phyloP scores from a whole-genome alignment of 2,329 filamentous ascomycete genomes.

The Fusarium duplospermum region DNA sequence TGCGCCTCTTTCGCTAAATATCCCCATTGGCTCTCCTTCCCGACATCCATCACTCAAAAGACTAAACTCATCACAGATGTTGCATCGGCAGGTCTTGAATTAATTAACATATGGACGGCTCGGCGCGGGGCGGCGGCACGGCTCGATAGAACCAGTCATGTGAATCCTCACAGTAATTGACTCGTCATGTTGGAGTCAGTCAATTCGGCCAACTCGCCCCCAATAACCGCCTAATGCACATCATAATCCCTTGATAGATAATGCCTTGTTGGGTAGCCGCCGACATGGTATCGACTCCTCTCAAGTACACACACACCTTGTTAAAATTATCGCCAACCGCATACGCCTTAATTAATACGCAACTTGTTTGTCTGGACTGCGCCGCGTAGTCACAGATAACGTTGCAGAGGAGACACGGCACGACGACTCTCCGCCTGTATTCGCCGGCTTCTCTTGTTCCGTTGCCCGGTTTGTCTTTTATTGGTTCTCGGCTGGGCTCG shows the following conservation, averaged over 20 bases:
- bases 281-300: not conserved
- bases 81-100: not conserved
- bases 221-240: not conserved
- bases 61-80: not conserved
- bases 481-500: not conserved
- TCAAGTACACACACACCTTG: not conserved
- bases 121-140: conserved; percentile 29
- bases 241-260: not conserved
- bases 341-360: not conserved
- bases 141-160: conserved; percentile 17
- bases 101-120: conserved; percentile 8
- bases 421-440: not conserved
- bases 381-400: not conserved
- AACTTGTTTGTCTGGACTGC: not conserved
- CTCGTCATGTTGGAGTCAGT: not conserved
- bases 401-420: not conserved
- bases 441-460: not conserved
- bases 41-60: not conserved
- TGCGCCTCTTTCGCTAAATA: not conserved
- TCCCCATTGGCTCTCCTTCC: conserved; percentile 7
- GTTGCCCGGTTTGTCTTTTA: not conserved
- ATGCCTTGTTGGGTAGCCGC: not conserved
- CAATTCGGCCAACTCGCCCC: not conserved
- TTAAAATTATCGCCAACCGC: not conserved
- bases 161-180: not conserved